Base-by-base conservation (phyloP, 129 eudicot species). In the Arctium minus region DNA sequence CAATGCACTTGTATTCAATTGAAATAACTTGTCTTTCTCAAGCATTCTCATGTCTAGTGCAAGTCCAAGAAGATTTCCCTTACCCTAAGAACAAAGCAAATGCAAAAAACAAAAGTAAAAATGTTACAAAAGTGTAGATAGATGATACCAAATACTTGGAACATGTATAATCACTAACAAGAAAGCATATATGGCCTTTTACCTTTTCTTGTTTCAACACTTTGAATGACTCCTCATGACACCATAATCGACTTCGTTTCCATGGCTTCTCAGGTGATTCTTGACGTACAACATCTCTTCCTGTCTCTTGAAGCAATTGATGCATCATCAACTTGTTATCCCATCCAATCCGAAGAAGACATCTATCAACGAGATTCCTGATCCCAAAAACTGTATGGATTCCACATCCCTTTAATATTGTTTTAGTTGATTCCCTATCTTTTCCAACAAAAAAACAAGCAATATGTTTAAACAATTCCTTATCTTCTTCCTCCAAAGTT, bases 351-450 rank as follows among this genome's bases (percentile, higher is more conserved):
- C 13, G 30, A 44, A 84, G 17, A 53, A 84, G 68, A 64, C 87
- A 84, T 62, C 80, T 72, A 64, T 84, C 83, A 1, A 72, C 8
- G 17, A 84, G 87, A 40, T 72, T 84, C 48, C 74, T 44, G 74
- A 84, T 72, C 12, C 87, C 87, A 30, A 62, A 38, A 9, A 8
- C 15, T 3, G 83, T 73, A 40, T 48, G 46, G 67, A 78, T 74
- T 13, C 48, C 48, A 8, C 80, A 84, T 31, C 46, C 70, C 38
- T 60, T 17, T 60, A 60, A 60, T n/a, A 60, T 60, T 60, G 68
- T 60, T 60, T 60, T 60, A 60, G 68, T 60, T n/a, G 68, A 60
- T 60, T 60, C 68, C 30, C 68, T 60, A n/a, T 60, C 68, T 60
- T n/a, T n/a, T 5, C 68, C 68, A 60, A 60, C 68, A 60, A 60